Percentiles rank a stretch among this genome's conserved stretches.
Conservation (phyloP, 1,284 basidiomycete species). For the Naganishia albida region DNA sequence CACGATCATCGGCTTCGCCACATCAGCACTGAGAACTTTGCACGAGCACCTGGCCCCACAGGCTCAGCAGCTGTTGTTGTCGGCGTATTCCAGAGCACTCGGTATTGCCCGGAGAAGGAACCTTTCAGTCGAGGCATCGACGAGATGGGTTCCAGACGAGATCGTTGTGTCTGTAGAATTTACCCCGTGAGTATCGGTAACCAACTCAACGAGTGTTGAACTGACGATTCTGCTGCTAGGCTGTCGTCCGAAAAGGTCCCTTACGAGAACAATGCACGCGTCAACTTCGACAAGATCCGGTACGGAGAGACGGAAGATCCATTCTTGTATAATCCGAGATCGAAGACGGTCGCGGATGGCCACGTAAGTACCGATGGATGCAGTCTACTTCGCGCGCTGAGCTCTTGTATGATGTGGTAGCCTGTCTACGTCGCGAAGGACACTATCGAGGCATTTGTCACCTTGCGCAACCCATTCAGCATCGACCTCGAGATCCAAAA, state of each 20-base stretch:
- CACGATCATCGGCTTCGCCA: slow-evolving; percentile 71
- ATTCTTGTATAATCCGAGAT: slow-evolving; percentile 83
- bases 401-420: slow-evolving; percentile 54
- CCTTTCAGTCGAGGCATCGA: slow-evolving; percentile 62
- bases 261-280: slow-evolving; percentile 61
- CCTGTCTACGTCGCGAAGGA: slow-evolving; percentile 79
- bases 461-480: slow-evolving; percentile 84
- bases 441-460: slow-evolving; percentile 73
- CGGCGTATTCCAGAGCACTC: slow-evolving; percentile 68
- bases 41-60: slow-evolving; percentile 65
- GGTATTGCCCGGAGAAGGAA: slow-evolving; percentile 73
- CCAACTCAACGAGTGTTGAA: background rate
- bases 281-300: slow-evolving; percentile 7
- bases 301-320: slow-evolving; percentile 51
- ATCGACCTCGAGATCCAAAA: slow-evolving; percentile 85
- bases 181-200: slow-evolving; percentile 61
- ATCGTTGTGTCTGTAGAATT: slow-evolving; percentile 77
- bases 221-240: slow-evolving; percentile 54
- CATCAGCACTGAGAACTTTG: slow-evolving; percentile 67
- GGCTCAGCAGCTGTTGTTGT: slow-evolving; percentile 77
- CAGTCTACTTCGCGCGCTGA: slow-evolving; percentile 29
- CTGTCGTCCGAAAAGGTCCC: slow-evolving; percentile 71
- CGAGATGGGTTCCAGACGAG: slow-evolving; percentile 76
- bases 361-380: slow-evolving; percentile 59
- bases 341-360: slow-evolving; percentile 58